Evolutionary conservation across 495 filamentous ascomycete genomes (phyloP), one percentile per base, ranked within the genome.

Genomic region (Penicillium flavigenum): DNA sequence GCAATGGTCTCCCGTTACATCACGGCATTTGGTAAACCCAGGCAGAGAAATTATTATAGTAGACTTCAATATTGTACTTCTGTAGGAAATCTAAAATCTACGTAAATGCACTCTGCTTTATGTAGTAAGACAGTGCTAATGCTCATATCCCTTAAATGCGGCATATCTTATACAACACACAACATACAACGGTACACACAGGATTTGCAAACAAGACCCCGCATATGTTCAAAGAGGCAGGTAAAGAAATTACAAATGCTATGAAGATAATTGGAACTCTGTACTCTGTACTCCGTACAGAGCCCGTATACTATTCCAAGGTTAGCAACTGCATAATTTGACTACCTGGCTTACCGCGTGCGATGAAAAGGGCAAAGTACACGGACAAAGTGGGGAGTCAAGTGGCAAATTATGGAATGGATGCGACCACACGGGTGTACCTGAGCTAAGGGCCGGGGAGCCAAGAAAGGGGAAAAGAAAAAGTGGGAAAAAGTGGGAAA

Each of bases 381-480:
- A 41, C 10, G 31, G 31, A 34, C 19, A 19, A 43, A 39, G 51
- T 53, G 51, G 53, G 32, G 53, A 6, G 20, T 38, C 34, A 16
- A 32, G 53, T 55, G 53, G 53, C 53, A 47, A 16, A 47, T 5
- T 20, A 26, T 29, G 31, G 31, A 14, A 34, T 32, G 31, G 11
- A 55, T 55, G 44, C 53, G 44, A 39, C 31, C 20, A 39, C 31
- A 55, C 53, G 53, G 53, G 53, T 47, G 53, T 55, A 47, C 53
- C 53, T 55, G 53, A 39, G 47, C 44, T 55, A 55, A 55, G 34
- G 52, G 32, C 43, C 17, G 53, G 43, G 44, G 43, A 55, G 26
- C 53, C 53, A 34, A 55, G 44, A 55, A 55, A 55, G 34, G 53
- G 53, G 20, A 36, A 52, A 41, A 14, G 16, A 51, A 46, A 43